phyloP scores from a whole-genome alignment of 345 rosid species.

The Camelina hispida region DNA sequence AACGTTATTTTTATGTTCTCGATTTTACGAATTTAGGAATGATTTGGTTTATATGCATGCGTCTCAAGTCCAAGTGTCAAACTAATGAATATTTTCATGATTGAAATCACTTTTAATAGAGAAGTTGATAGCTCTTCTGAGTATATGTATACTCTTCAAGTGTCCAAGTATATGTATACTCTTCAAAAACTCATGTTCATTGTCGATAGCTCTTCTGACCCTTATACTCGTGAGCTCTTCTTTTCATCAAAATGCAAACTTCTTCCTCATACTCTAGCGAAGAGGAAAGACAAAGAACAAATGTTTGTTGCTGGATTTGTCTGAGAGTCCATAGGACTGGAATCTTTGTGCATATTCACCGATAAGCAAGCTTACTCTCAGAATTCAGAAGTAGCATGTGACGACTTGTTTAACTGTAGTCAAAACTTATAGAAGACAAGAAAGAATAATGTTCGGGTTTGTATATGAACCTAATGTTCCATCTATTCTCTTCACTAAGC shows the following conservation, averaged over 20 bases:
- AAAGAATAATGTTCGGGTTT: neutral
- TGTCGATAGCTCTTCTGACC: neutral
- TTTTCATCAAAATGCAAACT: neutral
- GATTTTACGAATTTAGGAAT: neutral
- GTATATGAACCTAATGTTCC: conserved; percentile 5
- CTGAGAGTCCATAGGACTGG: conserved; percentile 46
- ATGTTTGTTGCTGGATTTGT: neutral
- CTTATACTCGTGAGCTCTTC: neutral
- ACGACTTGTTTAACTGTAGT: neutral
- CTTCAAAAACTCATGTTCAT: too few relatives aligned
- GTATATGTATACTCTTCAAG: too few relatives aligned
- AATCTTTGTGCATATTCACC: conserved; percentile 50
- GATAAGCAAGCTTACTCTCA: conserved; percentile 69
- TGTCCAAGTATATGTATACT: too few relatives aligned
- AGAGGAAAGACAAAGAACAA: neutral
- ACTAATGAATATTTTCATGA: too few relatives aligned
- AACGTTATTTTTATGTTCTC: neutral
- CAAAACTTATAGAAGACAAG: neutral
- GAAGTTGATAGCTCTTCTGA: too few relatives aligned
- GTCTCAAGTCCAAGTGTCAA: neutral
- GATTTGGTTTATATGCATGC: neutral
- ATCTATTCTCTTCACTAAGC: conserved; percentile 11
- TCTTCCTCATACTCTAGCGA: neutral
- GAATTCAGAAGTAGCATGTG: neutral
- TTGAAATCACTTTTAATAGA: too few relatives aligned